phyloP scores from a whole-genome alignment of 192 early-diverging fungal species.

The Coemansia sp. region DNA sequence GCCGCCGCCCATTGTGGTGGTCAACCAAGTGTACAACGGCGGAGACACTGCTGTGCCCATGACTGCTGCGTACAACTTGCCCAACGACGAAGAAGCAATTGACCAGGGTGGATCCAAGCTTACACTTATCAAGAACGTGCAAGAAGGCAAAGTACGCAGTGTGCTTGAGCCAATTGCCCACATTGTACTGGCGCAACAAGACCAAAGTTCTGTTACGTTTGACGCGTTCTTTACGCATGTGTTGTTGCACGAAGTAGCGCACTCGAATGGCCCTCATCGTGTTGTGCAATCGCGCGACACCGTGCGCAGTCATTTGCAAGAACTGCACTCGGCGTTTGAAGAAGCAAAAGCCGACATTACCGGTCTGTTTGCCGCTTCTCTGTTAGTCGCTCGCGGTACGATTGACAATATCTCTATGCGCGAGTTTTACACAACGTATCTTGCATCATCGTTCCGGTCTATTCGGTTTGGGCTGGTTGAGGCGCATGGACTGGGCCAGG shows the following conservation, averaged over 20 bases:
- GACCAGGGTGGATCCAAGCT: slow-evolving; percentile 66
- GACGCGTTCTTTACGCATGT: slow-evolving; percentile 74
- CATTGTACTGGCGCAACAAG: slow-evolving; percentile 51
- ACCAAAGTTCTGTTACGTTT: slow-evolving; percentile 59
- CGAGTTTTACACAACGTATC: slow-evolving; percentile 70
- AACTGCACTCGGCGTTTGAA: slow-evolving; percentile 71
- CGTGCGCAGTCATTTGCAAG: slow-evolving; percentile 65
- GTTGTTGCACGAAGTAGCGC: slow-evolving; percentile 70
- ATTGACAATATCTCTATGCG: slow-evolving; percentile 60
- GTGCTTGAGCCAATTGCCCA: slow-evolving; percentile 66
- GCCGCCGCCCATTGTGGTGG: slow-evolving; percentile 70
- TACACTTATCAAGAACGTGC: slow-evolving; percentile 76
- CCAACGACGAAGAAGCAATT: slow-evolving; percentile 76
- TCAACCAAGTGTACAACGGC: slow-evolving; percentile 71
- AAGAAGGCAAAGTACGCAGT: slow-evolving; percentile 66
- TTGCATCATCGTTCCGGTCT: slow-evolving; percentile 71
- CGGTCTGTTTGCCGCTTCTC: slow-evolving; percentile 61
- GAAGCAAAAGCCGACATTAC: slow-evolving; percentile 79
- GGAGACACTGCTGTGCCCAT: slow-evolving; percentile 74
- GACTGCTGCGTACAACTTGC: slow-evolving; percentile 76
- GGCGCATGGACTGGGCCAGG: slow-evolving; percentile 72
- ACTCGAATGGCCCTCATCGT: slow-evolving; percentile 69
- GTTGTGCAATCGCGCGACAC: slow-evolving; percentile 55
- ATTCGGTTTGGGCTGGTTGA: slow-evolving; percentile 72
- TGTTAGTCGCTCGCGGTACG: slow-evolving; percentile 61